phyloP scores from a whole-genome alignment of 2,329 filamentous ascomycete species.

The Aspergillus tubingensis region DNA sequence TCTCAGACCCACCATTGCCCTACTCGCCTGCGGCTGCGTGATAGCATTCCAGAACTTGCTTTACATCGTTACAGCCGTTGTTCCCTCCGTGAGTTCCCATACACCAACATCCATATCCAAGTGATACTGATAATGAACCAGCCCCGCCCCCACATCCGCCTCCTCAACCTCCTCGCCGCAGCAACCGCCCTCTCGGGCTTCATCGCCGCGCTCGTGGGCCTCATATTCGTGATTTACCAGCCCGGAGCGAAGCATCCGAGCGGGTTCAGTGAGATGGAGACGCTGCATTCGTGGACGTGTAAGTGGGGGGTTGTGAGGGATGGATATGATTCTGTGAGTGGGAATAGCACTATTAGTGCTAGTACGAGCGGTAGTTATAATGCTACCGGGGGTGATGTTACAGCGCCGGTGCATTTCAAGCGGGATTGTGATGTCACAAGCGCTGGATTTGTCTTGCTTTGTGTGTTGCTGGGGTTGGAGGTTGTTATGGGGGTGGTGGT shows the following conservation, averaged over 20 bases:
- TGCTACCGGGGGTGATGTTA: not conserved
- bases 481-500: constrained; percentile 36
- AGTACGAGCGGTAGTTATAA: no score
- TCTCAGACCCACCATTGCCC: constrained; percentile 40
- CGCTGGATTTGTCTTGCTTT: constrained; percentile 40
- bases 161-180: constrained; percentile 38
- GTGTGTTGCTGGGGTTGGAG: constrained; percentile 37
- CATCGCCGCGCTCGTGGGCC: constrained; percentile 35
- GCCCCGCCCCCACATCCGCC: constrained; percentile 39
- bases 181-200: constrained; percentile 39
- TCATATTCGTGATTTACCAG: constrained; percentile 37
- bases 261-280: constrained; percentile 37
- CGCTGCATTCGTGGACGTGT: constrained; percentile 46
- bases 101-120: no score
- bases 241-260: constrained; percentile 32
- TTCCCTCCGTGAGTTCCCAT: constrained; percentile 37
- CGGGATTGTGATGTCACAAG: constrained; percentile 41
- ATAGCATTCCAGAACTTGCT: constrained; percentile 35
- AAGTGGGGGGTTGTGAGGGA: constrained; percentile 36
- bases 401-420: constrained; percentile 38
- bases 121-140: constrained; percentile 15
- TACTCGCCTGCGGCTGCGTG: constrained; percentile 41
- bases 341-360: constrained; percentile 11
- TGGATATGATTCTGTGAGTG: constrained; percentile 6
- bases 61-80: constrained; percentile 35